Conservation (phyloP, 2,329 filamentous ascomycete species). For the Talaromyces sp. region DNA sequence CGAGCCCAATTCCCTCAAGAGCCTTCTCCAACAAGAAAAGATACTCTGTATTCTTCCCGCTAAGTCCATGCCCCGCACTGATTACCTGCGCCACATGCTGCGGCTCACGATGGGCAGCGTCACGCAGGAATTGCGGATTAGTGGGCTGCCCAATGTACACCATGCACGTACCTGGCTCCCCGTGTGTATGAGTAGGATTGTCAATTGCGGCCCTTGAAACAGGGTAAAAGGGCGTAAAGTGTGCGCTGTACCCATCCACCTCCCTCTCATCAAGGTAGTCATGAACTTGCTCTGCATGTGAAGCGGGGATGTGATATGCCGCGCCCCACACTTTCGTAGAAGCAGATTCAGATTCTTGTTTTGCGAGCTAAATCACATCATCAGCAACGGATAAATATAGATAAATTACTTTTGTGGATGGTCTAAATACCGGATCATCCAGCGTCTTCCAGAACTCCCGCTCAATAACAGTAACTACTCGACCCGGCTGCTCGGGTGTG, state of each 20-base stretch:
- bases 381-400: no score
- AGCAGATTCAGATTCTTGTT: slow-evolving; percentile 33
- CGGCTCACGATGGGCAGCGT: slow-evolving; percentile 66
- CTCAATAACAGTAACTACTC: slow-evolving; percentile 91
- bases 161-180: slow-evolving; percentile 65
- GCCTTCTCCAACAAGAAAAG: slow-evolving; percentile 77
- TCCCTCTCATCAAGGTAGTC: slow-evolving; percentile 93
- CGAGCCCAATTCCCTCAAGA: slow-evolving; percentile 70
- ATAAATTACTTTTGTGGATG: no score
- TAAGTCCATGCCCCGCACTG: slow-evolving; percentile 73
- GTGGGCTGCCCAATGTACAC: slow-evolving; percentile 94
- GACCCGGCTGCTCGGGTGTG: slow-evolving; percentile 81
- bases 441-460: slow-evolving; percentile 79
- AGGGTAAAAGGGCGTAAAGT: slow-evolving; percentile 82
- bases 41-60: slow-evolving; percentile 89
- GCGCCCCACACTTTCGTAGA: slow-evolving; percentile 76
- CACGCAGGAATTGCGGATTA: slow-evolving; percentile 81
- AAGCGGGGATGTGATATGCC: slow-evolving; percentile 78
- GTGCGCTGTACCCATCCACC: slow-evolving; percentile 95
- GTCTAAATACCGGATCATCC: slow-evolving; percentile 59
- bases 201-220: slow-evolving; percentile 34
- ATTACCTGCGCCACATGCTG: slow-evolving; percentile 80
- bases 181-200: no score
- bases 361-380: no score
- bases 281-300: slow-evolving; percentile 77